Percentiles rank a stretch among this genome's conserved stretches.
These are phyloP conservation scores for Strobilomyces confusus DNA, from an alignment of 768 basidiomycete species.

Conservation along the genomic window DNA sequence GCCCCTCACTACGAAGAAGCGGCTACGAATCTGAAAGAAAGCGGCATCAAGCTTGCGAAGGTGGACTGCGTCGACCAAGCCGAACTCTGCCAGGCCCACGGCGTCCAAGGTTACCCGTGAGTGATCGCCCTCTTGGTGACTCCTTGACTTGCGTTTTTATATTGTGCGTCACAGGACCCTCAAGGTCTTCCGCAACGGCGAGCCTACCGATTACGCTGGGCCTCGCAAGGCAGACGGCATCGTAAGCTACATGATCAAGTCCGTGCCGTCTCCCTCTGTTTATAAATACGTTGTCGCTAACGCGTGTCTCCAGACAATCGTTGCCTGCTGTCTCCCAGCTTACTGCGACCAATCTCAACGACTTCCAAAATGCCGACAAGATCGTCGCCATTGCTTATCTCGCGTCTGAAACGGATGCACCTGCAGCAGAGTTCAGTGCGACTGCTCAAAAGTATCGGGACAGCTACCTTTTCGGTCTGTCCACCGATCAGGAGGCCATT, in stretches of 20 bases:
- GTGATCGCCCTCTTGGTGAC: constrained; percentile 27
- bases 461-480: constrained; percentile 86
- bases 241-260: constrained; percentile 96
- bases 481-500: constrained; percentile 66
- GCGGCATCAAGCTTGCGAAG: constrained; percentile 87
- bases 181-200: constrained; percentile 89
- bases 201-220: constrained; percentile 75
- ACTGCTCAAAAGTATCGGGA: constrained; percentile 88
- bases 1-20: constrained; percentile 94
- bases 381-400: constrained; percentile 88
- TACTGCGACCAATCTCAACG: constrained; percentile 67
- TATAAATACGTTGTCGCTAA: constrained; percentile 1
- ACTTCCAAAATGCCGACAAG: constrained; percentile 87
- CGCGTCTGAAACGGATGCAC: constrained; percentile 63
- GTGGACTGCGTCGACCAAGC: constrained; percentile 96
- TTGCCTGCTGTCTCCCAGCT: constrained; percentile 90
- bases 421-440: constrained; percentile 69
- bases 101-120: constrained; percentile 92
- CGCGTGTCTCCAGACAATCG: constrained; percentile 58
- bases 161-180: constrained; percentile 49
- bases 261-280: constrained; percentile 22
- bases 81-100: constrained; percentile 85
- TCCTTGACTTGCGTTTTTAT: background rate
- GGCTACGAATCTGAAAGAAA: constrained; percentile 87
- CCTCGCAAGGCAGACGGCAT: constrained; percentile 96